Evolutionary conservation across 2,329 filamentous ascomycete genomes (phyloP).

Genomic region (Fusarium solani-melongenae): DNA sequence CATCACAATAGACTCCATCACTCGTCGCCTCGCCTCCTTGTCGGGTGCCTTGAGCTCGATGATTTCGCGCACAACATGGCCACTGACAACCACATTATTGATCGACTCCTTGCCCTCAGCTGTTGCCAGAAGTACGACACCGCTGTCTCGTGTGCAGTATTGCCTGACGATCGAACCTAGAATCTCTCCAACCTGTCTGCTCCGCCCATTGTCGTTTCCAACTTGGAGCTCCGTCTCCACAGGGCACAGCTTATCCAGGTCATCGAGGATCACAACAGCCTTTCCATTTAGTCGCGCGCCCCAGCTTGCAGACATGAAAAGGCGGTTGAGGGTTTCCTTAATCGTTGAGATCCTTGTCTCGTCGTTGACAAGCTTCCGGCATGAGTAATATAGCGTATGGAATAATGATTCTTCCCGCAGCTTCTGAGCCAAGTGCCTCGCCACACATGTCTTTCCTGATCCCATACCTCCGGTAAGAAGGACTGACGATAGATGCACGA

Average conservation of each 20-base stretch:
- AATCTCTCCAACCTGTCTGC: conserved; percentile 90
- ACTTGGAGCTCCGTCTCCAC: conserved; percentile 95
- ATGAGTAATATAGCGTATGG: conserved; percentile 87
- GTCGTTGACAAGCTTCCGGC: conserved; percentile 87
- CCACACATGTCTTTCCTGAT: conserved; percentile 87
- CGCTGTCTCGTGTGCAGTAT: conserved; percentile 82
- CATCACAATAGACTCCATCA: conserved; percentile 82
- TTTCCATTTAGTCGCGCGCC: conserved; percentile 86
- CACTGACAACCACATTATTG: conserved; percentile 89
- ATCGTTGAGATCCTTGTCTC: conserved; percentile 90
- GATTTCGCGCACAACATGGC: conserved; percentile 93
- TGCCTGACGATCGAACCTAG: conserved; percentile 85
- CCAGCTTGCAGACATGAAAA: conserved; percentile 94
- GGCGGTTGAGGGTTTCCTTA: conserved; percentile 84
- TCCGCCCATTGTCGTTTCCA: conserved; percentile 91
- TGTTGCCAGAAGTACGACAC: conserved; percentile 88
- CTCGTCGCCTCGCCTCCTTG: conserved; percentile 86
- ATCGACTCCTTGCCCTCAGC: conserved; percentile 93
- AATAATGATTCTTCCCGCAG: conserved; percentile 80
- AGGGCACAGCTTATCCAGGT: conserved; percentile 92
- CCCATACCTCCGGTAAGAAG: conserved; percentile 90
- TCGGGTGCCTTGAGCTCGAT: conserved; percentile 89
- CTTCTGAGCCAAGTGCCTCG: conserved; percentile 78
- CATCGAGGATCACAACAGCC: conserved; percentile 88
- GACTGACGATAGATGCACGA: conserved; percentile 89